Percentiles rank a stretch among this genome's conserved stretches.
These are phyloP conservation scores for Russula olivacea DNA, from an alignment of 768 basidiomycete species.

Conservation along the genomic window DNA sequence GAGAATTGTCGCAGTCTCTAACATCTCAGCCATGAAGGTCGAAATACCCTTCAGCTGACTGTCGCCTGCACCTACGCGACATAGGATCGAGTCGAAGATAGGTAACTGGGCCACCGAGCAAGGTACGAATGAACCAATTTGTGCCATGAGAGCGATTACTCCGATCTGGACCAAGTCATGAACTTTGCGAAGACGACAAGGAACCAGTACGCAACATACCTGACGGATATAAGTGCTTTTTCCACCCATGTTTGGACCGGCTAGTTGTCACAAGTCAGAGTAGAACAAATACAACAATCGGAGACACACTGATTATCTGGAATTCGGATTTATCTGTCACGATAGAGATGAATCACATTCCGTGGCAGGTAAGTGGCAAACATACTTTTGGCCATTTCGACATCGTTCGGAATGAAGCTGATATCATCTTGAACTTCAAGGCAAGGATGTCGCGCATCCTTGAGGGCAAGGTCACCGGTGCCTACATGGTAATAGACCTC, in stretches of 20 bases:
- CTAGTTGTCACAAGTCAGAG: constrained; percentile 33
- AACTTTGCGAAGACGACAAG: background rate
- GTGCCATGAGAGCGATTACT: constrained; percentile 95
- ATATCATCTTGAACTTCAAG: constrained; percentile 95
- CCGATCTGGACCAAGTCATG: constrained; percentile 54
- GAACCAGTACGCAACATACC: constrained; percentile 34
- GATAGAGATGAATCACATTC: background rate
- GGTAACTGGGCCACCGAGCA: constrained; percentile 82
- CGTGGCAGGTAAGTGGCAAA: background rate
- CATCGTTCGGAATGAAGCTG: constrained; percentile 91
- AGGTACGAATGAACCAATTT: constrained; percentile 93
- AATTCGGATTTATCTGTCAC: constrained; percentile 76
- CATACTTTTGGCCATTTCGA: constrained; percentile 85
- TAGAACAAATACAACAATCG: background rate
- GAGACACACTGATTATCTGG: constrained; percentile 77
- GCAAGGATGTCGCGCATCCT: constrained; percentile 91
- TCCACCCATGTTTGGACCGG: constrained; percentile 98
- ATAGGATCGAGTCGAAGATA: constrained; percentile 92
- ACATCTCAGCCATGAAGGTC: constrained; percentile 99
- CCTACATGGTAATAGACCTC: constrained; percentile 40
- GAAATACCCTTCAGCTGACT: constrained; percentile 97
- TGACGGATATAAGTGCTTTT: constrained; percentile 97
- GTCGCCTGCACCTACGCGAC: constrained; percentile 95
- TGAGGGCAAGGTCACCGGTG: constrained; percentile 69
- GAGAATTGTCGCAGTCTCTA: constrained; percentile 94